phyloP scores from a whole-genome alignment of 345 rosid genomes.

The Populus tremula region DNA sequence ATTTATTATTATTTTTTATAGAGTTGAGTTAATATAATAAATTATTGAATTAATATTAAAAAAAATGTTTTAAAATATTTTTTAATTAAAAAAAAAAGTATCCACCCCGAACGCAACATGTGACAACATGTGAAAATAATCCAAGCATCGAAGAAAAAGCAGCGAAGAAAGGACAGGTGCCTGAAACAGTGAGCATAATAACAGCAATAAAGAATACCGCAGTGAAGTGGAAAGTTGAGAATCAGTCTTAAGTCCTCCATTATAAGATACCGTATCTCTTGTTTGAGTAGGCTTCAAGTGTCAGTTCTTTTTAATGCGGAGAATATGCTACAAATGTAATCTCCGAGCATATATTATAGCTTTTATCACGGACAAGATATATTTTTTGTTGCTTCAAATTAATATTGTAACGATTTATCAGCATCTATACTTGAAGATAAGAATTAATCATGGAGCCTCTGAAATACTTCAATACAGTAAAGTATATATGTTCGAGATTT shows the following conservation, averaged over 20 bases:
- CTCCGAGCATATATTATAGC: not conserved
- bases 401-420: not conserved
- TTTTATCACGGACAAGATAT: conserved; percentile 13
- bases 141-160: not conserved
- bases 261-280: not conserved
- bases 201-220: not conserved
- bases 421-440: conserved; percentile 7
- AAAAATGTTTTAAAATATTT: too few relatives aligned
- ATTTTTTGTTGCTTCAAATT: not conserved
- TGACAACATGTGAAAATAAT: too few relatives aligned
- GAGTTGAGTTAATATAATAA: too few relatives aligned
- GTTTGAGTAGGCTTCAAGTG: not conserved
- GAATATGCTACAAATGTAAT: conserved; percentile 20
- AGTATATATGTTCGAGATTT: conserved; percentile 7
- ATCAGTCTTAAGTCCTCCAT: not conserved
- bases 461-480: not conserved
- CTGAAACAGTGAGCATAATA: not conserved
- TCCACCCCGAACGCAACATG: too few relatives aligned
- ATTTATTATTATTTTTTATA: too few relatives aligned
- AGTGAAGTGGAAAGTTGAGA: conserved; percentile 20
- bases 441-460: conserved; percentile 14
- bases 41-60: too few relatives aligned
- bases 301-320: conserved; percentile 5
- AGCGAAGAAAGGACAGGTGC: not conserved
- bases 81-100: too few relatives aligned